Evolutionary conservation across 306 rosid genomes (phyloP).

Genomic region (Trichosanthes truncata): DNA sequence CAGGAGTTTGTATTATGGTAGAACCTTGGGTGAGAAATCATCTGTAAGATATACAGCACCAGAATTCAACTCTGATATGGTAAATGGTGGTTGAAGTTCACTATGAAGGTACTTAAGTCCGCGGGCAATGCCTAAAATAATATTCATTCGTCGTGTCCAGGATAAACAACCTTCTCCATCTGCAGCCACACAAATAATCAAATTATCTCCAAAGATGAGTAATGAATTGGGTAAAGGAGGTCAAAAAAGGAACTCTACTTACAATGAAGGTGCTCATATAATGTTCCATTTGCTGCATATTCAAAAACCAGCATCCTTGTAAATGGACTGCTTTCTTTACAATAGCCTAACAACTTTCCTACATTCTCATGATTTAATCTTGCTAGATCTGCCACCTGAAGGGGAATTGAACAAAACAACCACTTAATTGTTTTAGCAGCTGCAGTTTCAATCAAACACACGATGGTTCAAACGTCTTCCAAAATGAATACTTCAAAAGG

Average conservation of each 20-base stretch:
- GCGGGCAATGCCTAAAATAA: conserved; percentile 68
- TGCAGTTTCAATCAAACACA: not conserved
- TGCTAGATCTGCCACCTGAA: conserved; percentile 84
- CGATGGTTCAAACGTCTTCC: not conserved
- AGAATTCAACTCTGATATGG: conserved; percentile 86
- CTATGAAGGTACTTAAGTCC: conserved; percentile 86
- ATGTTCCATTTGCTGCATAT: conserved; percentile 91
- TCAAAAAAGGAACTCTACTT: conserved; percentile 14
- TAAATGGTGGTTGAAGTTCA: conserved; percentile 85
- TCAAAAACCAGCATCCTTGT: conserved; percentile 94
- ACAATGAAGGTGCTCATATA: conserved; percentile 86
- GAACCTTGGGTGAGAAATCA: conserved; percentile 89
- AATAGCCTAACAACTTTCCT: conserved; percentile 82
- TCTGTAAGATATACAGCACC: conserved; percentile 92
- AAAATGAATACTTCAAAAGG: not conserved
- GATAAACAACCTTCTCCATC: conserved; percentile 87
- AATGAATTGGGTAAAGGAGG: conserved; percentile 5
- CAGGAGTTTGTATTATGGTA: conserved; percentile 3
- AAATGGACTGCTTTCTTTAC: conserved; percentile 75
- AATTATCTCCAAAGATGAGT: not conserved
- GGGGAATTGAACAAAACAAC: not conserved
- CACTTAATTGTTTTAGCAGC: not conserved
- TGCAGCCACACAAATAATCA: conserved; percentile 15
- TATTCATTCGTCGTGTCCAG: conserved; percentile 89
- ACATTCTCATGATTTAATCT: conserved; percentile 68